Evolutionary conservation across 2,329 filamentous ascomycete species (phyloP).

Genomic region (Stachybotrys chlorohalonatus): DNA sequence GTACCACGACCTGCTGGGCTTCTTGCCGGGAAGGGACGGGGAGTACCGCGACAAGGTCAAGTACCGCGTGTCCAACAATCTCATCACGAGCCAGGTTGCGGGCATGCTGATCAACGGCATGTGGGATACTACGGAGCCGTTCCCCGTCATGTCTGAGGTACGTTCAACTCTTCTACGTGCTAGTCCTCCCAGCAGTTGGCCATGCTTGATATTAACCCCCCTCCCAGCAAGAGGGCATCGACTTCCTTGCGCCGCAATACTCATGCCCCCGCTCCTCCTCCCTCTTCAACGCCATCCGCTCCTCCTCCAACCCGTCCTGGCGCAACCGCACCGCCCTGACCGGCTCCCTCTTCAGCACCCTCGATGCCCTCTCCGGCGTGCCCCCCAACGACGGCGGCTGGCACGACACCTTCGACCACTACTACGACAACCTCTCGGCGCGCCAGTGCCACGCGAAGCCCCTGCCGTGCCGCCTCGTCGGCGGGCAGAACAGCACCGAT

Average conservation of each 20-base stretch:
- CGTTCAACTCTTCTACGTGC: background rate
- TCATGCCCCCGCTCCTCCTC: conserved; percentile 44
- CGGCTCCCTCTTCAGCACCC: conserved; percentile 40
- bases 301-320: conserved; percentile 43
- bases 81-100: conserved; percentile 74
- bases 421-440: conserved; percentile 76
- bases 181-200: background rate
- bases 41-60: conserved; percentile 36
- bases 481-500: conserved; percentile 32
- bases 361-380: conserved; percentile 64
- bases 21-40: conserved; percentile 47
- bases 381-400: conserved; percentile 46
- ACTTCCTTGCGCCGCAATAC: conserved; percentile 69
- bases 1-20: conserved; percentile 59
- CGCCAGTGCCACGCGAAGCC: conserved; percentile 68
- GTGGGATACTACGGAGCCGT: conserved; percentile 37
- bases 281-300: conserved; percentile 35
- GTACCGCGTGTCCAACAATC: conserved; percentile 73
- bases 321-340: conserved; percentile 51
- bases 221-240: conserved; percentile 42
- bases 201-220: background rate
- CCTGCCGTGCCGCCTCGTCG: conserved; percentile 54
- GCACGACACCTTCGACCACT: conserved; percentile 68
- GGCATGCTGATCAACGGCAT: conserved; percentile 66
- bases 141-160: conserved; percentile 39